Base-by-base conservation (phyloP, 805 yeast genomes). In the Zygoascus tannicola region DNA sequence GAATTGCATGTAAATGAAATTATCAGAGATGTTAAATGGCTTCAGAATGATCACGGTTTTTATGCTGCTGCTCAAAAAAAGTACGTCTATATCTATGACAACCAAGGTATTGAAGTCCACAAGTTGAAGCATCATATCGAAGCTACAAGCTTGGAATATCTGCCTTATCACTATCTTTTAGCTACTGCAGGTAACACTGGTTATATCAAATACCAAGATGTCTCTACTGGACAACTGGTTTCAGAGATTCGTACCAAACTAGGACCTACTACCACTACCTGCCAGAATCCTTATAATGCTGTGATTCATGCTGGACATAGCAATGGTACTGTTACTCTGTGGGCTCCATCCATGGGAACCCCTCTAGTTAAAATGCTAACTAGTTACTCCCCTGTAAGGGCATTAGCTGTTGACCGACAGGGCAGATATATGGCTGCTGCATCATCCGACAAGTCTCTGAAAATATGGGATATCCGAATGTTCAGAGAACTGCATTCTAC, bases 41-140 rank as follows among this genome's bases (percentile, higher is more conserved):
- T 92, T 49, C 97, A 90, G 57, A 87, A 82, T 58, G 94, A 88
- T 58, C 22, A 32, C 19, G 96, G 87, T 63, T 87, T 70, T 63
- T 87, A 85, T 67, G 99, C 99, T 0, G 95, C 81, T 15, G 97
- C 99, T 1, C 99, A 92, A 66, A 88, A 87, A 65, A 88, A 86
- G 62, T 85, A 90, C 63, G 84, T 92, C 0, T 92, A 81, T 60
- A 84, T 92, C 32, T 92, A 92, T 62, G 96, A 92, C 63, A 80
- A 81, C 52, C 77, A 80, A 49, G 99, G 99, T 22, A 73, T 81
- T 43, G 99, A 92, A 70, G 66, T 92, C 47, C 99, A 92, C 65
- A 76, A 94, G 56, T 70, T 92, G 64, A 84, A 83, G 56, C 92
- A 85, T 58, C 98, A 92, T 61, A 70, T 86, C 22, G 97, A 88